Base-by-base conservation (phyloP, 2,329 filamentous ascomycete genomes). In the Cyphellophora europaea region DNA sequence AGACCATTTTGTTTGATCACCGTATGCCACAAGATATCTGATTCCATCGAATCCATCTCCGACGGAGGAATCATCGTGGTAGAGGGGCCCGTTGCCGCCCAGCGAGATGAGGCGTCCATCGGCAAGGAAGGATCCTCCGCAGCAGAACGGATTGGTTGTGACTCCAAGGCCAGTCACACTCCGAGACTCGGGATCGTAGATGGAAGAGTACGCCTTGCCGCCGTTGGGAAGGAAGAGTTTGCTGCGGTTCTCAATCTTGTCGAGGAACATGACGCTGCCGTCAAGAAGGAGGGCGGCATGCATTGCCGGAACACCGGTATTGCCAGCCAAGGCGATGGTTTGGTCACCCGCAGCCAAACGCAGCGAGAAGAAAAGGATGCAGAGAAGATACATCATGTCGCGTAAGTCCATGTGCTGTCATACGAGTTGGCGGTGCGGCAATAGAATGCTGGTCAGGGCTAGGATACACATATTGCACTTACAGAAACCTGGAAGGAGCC, bases 181-280 rank as follows among this genome's bases (percentile, higher is more conserved):
- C n/a, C 72, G 68, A 1, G 62, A 68, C 5, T 32, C 48, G 1
- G 72, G 69, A 48, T 78, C 66, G 42, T 72, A 78, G 47, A 77
- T 71, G 3, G 71, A 63, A 6, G 72, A 75, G 55, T 75, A 77
- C 1, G 74, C 74, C 41, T 65, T 74, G 35, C 68, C 63, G 17
- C 70, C 70, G 49, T 73, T 67, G 11, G 61, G 40, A 5, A 74
- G 61, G 42, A 61, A 67, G 30, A 77, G 47, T 40, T 77, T 62
- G 1, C 73, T 75, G 53, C 72, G 77, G 51, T 77, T 70, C 51
- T 78, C 74, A 18, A 78, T 62, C 51, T 78, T 79, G 59, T 78
- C 74, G 11, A 77, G 55, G 55, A 78, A 78, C 23, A 73, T 61
- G 8, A 77, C 72, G 33, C 64, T 61, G 15, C 73, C 72, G 47